A percentile compares a stretch with the other conserved stretches of the same genome.
phyloP scores from a whole-genome alignment of 352 stramenopile species.

The Thraustochytrium sp. region DNA sequence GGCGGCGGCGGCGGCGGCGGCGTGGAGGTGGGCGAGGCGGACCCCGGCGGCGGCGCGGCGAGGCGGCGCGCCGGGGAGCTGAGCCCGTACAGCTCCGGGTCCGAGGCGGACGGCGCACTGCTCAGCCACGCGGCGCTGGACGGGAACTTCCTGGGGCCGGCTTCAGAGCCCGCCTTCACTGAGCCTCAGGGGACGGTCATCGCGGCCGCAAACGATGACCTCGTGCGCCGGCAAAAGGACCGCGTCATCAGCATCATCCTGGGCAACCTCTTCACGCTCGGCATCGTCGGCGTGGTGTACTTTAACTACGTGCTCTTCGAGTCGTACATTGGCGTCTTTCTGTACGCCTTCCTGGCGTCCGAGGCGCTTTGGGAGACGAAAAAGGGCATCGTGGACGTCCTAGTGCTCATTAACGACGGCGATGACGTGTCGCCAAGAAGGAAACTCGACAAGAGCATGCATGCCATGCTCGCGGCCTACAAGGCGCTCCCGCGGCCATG shows the following conservation, averaged over 20 bases:
- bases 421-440: neutral
- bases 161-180: neutral
- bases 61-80: neutral
- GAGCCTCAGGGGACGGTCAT: neutral
- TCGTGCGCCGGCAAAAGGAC: constrained; percentile 10
- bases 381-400: neutral
- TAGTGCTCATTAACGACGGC: constrained; percentile 13
- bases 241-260: constrained; percentile 14
- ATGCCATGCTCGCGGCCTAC: neutral
- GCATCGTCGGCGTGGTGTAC: neutral
- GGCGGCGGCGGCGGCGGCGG: neutral
- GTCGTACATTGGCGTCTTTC: constrained; percentile 35
- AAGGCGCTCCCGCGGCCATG: neutral
- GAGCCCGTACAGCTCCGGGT: neutral
- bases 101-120: neutral
- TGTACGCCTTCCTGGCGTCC: constrained; percentile 27
- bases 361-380: constrained; percentile 36
- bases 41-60: neutral
- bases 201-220: neutral
- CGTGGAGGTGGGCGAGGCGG: neutral
- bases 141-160: too few relatives aligned
- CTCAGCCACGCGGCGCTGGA: too few relatives aligned
- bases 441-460: neutral
- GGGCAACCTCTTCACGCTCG: constrained; percentile 28
- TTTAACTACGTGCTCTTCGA: constrained; percentile 43